Conservation (phyloP, 2,329 filamentous ascomycete genomes). For the Xenoacremonium recifei region DNA sequence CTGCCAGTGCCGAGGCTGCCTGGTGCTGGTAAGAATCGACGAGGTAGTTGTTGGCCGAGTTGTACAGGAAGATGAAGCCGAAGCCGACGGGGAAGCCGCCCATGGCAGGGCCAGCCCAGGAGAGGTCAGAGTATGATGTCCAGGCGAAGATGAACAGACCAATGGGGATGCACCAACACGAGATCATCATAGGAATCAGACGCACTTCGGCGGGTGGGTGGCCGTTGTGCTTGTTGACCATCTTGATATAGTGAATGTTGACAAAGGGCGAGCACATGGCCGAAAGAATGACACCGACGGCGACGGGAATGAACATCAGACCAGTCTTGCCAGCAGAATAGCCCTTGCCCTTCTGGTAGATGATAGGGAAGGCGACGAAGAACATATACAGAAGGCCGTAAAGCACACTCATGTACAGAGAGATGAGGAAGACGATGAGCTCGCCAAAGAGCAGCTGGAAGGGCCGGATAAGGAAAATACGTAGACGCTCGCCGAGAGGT, state of each 20-base stretch:
- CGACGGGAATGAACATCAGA: slow-evolving; percentile 83
- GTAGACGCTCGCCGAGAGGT: slow-evolving; percentile 65
- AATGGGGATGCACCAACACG: slow-evolving; percentile 68
- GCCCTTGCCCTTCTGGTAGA: slow-evolving; percentile 79
- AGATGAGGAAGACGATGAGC: slow-evolving; percentile 81
- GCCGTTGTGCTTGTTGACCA: slow-evolving; percentile 63
- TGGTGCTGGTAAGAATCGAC: slow-evolving; percentile 65
- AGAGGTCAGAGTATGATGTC: slow-evolving; percentile 61
- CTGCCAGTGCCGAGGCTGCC: slow-evolving; percentile 76
- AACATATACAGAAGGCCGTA: slow-evolving; percentile 77
- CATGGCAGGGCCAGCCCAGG: slow-evolving; percentile 70
- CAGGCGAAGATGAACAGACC: slow-evolving; percentile 60
- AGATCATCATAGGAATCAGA: slow-evolving; percentile 78
- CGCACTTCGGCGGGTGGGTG: slow-evolving; percentile 75
- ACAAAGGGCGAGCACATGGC: slow-evolving; percentile 68
- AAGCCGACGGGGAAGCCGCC: slow-evolving; percentile 73
- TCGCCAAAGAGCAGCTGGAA: slow-evolving; percentile 84
- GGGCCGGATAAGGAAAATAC: slow-evolving; percentile 75
- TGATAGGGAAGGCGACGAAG: slow-evolving; percentile 66
- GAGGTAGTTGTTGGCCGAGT: slow-evolving; percentile 73
- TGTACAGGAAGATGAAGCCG: slow-evolving; percentile 82
- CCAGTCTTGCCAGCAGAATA: slow-evolving; percentile 73
- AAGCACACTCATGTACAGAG: slow-evolving; percentile 81
- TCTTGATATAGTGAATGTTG: slow-evolving; percentile 75
- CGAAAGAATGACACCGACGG: slow-evolving; percentile 69